phyloP scores from a whole-genome alignment of 1,284 basidiomycete genomes.

The Papiliotrema flavescens region DNA sequence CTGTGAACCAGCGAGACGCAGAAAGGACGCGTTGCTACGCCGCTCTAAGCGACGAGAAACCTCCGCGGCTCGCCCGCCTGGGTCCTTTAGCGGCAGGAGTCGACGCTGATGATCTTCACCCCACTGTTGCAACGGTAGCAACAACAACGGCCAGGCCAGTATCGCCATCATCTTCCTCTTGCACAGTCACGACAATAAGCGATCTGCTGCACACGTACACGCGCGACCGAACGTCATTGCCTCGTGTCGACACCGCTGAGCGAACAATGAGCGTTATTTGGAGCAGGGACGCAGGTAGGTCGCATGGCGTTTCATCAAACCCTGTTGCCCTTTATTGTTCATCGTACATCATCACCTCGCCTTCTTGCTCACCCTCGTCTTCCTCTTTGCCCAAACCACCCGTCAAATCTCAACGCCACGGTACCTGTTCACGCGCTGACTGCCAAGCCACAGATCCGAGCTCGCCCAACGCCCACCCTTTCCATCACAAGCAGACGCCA shows the following conservation, averaged over 20 bases:
- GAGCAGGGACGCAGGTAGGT: background rate
- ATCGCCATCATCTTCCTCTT: background rate
- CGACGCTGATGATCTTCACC: background rate
- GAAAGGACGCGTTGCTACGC: background rate
- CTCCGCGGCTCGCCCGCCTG: background rate
- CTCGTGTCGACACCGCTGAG: background rate
- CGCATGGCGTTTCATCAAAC: background rate
- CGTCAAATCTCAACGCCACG: too few relatives aligned
- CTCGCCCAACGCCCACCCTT: conserved; percentile 7
- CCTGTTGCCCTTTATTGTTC: background rate
- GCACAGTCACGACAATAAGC: background rate
- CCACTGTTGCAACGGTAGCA: background rate
- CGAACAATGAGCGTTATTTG: background rate
- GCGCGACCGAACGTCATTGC: background rate
- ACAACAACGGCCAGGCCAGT: background rate
- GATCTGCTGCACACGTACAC: background rate
- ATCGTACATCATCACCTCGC: background rate
- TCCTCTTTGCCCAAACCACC: too few relatives aligned
- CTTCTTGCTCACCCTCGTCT: background rate
- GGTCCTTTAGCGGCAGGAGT: background rate
- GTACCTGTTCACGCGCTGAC: background rate
- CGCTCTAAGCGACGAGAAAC: background rate
- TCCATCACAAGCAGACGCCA: conserved; percentile 16
- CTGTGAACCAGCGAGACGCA: background rate
- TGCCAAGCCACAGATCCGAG: background rate